A percentile compares a stretch with the other conserved stretches of the same genome.
Conservation (phyloP, 352 stramenopile genomes). For the Phytopythium chamaehyphon region DNA sequence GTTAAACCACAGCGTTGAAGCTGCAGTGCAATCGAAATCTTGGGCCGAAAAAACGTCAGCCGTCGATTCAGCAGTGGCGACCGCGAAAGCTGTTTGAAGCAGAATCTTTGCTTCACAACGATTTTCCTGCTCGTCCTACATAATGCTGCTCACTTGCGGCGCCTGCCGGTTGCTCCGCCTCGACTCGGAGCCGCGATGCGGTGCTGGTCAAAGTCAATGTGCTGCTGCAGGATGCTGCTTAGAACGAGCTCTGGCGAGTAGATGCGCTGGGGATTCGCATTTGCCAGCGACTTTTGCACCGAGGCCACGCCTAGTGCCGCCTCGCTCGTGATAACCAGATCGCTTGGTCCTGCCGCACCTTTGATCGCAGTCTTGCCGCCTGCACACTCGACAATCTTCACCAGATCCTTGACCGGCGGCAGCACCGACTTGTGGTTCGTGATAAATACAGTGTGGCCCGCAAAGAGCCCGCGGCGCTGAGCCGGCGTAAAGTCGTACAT, state of each 20-base stretch:
- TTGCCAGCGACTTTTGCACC: slow-evolving; percentile 25
- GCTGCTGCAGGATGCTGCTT: slow-evolving; percentile 38
- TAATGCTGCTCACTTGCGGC: slow-evolving; percentile 17
- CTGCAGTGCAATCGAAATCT: too few species aligned
- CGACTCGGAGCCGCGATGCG: slow-evolving; percentile 12
- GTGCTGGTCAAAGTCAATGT: slow-evolving; percentile 28
- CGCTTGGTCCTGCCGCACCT: slow-evolving; percentile 6
- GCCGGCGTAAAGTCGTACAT: slow-evolving; percentile 33
- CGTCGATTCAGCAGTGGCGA: too few species aligned
- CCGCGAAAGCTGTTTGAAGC: too few species aligned
- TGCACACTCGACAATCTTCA: slow-evolving; percentile 37
- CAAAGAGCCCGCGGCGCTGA: slow-evolving; percentile 24
- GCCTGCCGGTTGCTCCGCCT: slow-evolving; percentile 13
- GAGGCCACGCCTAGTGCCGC: slow-evolving; percentile 21
- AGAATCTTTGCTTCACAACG: background rate
- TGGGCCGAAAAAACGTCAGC: too few species aligned
- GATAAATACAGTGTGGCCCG: slow-evolving; percentile 32
- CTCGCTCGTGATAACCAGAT: slow-evolving; percentile 35
- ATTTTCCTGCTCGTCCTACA: background rate
- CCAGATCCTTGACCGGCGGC: slow-evolving; percentile 28
- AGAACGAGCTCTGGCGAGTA: slow-evolving; percentile 40
- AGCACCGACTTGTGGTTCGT: slow-evolving; percentile 44
- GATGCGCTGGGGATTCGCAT: slow-evolving; percentile 16
- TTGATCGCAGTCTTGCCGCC: slow-evolving; percentile 19
- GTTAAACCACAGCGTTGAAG: too few species aligned